Conservation (phyloP, 2,329 filamentous ascomycete genomes). For the Colletotrichum godetiae region DNA sequence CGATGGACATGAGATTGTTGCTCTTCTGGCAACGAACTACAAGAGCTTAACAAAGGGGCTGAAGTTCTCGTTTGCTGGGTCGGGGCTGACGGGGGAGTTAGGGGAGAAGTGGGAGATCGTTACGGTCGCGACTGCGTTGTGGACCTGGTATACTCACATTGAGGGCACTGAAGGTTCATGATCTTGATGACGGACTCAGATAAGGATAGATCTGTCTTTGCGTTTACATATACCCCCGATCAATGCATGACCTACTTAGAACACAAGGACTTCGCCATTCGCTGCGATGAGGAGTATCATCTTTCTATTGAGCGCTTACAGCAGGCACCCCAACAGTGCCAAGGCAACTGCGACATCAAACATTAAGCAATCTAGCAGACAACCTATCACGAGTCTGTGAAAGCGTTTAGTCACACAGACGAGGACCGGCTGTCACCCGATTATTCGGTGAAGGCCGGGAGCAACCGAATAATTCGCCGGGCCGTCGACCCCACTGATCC, state of each 20-base stretch:
- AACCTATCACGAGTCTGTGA: too few species aligned
- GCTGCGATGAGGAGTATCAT: too few species aligned
- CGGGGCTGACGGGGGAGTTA: slow-evolving; percentile 49
- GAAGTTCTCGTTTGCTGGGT: slow-evolving; percentile 54
- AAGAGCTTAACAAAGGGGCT: slow-evolving; percentile 47
- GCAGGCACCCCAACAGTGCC: neutral
- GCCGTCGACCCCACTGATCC: neutral
- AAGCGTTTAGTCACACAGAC: neutral
- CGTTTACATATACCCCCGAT: neutral
- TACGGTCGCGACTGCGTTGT: slow-evolving; percentile 47
- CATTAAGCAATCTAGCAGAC: neutral
- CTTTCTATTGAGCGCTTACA: neutral
- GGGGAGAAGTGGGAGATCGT: slow-evolving; percentile 55
- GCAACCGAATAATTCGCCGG: neutral
- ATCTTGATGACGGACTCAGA: neutral
- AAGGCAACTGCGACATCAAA: neutral
- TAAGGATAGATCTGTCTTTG: neutral
- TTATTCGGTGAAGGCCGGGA: neutral
- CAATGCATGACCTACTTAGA: neutral
- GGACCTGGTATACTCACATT: slow-evolving; percentile 3
- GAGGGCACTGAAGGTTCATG: neutral
- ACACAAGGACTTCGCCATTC: too few species aligned
- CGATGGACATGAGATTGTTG: slow-evolving; percentile 55
- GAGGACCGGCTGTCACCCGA: neutral
- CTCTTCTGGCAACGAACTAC: slow-evolving; percentile 46